phyloP scores from a whole-genome alignment of 495 filamentous ascomycete genomes.

The Evansstolkia leycettana region DNA sequence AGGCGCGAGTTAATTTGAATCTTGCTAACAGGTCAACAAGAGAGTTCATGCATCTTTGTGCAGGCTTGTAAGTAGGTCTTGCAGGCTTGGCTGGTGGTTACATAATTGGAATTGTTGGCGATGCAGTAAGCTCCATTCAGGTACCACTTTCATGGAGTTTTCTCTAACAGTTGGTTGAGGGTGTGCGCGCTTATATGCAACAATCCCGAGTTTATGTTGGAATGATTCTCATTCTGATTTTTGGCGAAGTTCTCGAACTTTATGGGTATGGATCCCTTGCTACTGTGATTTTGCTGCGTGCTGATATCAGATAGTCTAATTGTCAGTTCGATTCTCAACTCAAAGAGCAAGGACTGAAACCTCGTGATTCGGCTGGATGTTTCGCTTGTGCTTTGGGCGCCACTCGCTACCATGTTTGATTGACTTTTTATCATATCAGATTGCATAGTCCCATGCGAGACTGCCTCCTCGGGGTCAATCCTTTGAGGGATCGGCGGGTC shows the following conservation, averaged over 20 bases:
- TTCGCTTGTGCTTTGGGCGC: too few species aligned
- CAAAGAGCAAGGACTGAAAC: too few species aligned
- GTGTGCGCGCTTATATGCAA: constrained; percentile 87
- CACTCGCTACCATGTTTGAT: too few species aligned
- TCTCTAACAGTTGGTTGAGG: constrained; percentile 33
- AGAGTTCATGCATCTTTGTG: constrained; percentile 86
- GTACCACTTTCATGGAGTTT: too few species aligned
- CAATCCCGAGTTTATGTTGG: constrained; percentile 94
- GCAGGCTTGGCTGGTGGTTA: constrained; percentile 94
- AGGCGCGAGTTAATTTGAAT: too few species aligned
- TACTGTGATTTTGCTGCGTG: constrained; percentile 1
- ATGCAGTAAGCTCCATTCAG: constrained; percentile 48
- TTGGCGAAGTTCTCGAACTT: constrained; percentile 91
- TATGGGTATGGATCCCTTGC: constrained; percentile 57
- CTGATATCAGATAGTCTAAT: constrained; percentile 36
- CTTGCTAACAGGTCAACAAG: constrained; percentile 24
- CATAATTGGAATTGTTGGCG: constrained; percentile 89
- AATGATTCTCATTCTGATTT: constrained; percentile 98
- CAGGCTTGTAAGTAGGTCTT: constrained; percentile 83
- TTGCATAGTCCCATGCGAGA: too few species aligned
- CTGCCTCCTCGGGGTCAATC: too few species aligned
- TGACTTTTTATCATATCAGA: too few species aligned
- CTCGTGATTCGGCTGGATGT: too few species aligned
- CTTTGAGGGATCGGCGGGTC: too few species aligned
- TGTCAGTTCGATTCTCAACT: constrained; percentile 45